Evolutionary conservation across 169 alveolate species (phyloP).

Genomic region (Neospora caninum): DNA sequence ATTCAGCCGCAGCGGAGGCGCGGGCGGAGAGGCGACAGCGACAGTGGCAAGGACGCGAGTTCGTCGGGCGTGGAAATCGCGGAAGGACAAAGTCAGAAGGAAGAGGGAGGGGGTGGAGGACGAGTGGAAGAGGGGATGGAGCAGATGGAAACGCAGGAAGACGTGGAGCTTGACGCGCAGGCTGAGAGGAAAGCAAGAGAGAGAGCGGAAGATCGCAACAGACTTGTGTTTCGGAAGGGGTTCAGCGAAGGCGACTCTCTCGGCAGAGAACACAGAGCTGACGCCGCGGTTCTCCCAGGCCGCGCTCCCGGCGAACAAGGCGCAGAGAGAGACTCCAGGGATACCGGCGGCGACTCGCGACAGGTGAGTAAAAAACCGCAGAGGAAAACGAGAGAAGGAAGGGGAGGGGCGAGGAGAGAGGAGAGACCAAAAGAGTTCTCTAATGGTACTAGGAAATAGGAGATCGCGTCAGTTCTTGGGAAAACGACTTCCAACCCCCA

Average conservation of each 20-base stretch:
- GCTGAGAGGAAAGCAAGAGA: background rate
- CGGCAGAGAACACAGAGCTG: background rate
- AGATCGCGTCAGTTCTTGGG: background rate
- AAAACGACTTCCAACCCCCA: no score
- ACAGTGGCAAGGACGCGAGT: background rate
- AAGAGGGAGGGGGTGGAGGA: background rate
- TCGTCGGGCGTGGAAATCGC: background rate
- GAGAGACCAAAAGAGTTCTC: background rate
- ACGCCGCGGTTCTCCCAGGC: background rate
- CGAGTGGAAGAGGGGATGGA: background rate
- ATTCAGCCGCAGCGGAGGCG: slow-evolving; percentile 1
- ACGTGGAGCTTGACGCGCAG: background rate
- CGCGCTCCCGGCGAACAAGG: background rate
- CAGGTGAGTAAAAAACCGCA: background rate
- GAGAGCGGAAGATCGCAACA: background rate
- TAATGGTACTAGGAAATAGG: background rate
- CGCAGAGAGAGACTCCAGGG: background rate
- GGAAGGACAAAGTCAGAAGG: background rate
- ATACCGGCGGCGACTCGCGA: background rate
- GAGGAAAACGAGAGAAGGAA: background rate
- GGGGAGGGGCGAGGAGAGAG: background rate
- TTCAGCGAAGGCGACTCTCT: background rate
- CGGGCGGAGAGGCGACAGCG: background rate
- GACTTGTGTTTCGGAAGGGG: background rate
- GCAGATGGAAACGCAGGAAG: background rate